Conservation (phyloP, 129 eudicot genomes). For the Centaurea solstitialis region DNA sequence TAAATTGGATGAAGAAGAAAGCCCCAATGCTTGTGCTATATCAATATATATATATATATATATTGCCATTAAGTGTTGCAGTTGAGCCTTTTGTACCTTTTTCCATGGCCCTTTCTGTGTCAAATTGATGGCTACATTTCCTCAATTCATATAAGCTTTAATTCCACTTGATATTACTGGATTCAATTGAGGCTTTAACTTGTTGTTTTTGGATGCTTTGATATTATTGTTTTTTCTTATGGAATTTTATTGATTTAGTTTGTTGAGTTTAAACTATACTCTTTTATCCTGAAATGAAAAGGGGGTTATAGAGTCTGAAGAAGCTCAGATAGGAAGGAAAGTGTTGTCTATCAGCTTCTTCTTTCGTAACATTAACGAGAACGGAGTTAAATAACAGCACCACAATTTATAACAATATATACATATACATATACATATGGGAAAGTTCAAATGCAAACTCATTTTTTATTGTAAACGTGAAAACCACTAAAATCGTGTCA, state of each 20-base stretch:
- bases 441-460: too few relatives aligned
- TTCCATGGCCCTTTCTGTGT: conserved; percentile 50
- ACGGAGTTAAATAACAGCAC: neutral
- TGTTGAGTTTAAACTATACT: neutral
- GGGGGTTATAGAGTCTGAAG: neutral
- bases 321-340: neutral
- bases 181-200: neutral
- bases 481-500: too few relatives aligned
- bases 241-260: neutral
- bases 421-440: too few relatives aligned
- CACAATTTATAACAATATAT: neutral
- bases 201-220: neutral
- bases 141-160: too few relatives aligned
- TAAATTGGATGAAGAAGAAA: conserved; percentile 34
- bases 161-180: neutral
- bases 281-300: neutral
- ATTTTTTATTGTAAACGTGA: too few relatives aligned
- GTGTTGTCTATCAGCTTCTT: neutral
- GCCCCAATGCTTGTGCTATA: conserved; percentile 76
- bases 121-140: conserved; percentile 13
- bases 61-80: conserved; percentile 59
- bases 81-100: conserved; percentile 39
- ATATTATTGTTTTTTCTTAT: too few relatives aligned
- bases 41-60: too few relatives aligned
- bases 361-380: neutral